Percentiles rank a stretch among this genome's conserved stretches.
phyloP scores from a whole-genome alignment of 2,329 filamentous ascomycete species.

The Cladobotryum protrusum region DNA sequence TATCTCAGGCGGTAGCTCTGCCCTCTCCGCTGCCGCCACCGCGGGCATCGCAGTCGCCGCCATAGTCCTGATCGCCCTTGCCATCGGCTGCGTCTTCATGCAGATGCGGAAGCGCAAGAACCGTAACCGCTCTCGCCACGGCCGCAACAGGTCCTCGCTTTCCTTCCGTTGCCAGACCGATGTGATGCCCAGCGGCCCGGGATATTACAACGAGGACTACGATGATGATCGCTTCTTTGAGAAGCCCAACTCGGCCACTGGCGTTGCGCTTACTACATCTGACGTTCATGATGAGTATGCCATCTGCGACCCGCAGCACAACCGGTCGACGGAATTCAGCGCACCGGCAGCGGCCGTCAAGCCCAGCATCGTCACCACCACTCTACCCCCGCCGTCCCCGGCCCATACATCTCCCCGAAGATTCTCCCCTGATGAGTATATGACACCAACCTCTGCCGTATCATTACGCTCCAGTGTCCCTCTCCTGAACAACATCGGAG shows the following conservation, averaged over 20 bases:
- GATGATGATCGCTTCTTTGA: slow-evolving; percentile 8
- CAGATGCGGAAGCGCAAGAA: slow-evolving; percentile 40
- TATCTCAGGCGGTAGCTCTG: slow-evolving; percentile 2
- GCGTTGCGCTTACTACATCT: not conserved
- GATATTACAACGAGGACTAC: not conserved
- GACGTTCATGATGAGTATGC: not conserved
- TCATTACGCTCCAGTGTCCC: slow-evolving; percentile 30
- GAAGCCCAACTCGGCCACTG: slow-evolving; percentile 2
- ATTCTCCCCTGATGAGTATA: slow-evolving; percentile 16
- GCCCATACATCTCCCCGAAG: slow-evolving; percentile 5
- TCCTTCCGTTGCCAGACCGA: slow-evolving; percentile 44
- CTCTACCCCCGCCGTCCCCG: slow-evolving; percentile 16
- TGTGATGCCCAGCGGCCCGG: not conserved
- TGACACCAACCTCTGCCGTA: slow-evolving; percentile 27
- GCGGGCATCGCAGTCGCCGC: slow-evolving; percentile 38
- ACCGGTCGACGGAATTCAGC: not conserved
- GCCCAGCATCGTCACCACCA: slow-evolving; percentile 16
- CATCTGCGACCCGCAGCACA: not conserved
- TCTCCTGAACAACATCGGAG: slow-evolving; percentile 24
- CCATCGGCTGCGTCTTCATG: slow-evolving; percentile 37
- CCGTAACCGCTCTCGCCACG: slow-evolving; percentile 11
- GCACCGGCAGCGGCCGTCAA: slow-evolving; percentile 1
- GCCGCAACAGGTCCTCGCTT: slow-evolving; percentile 32
- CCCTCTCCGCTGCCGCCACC: slow-evolving; percentile 34
- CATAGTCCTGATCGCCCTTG: slow-evolving; percentile 31